Conservation (phyloP, 2,329 filamentous ascomycete species). For the Xenoacremonium recifei region DNA sequence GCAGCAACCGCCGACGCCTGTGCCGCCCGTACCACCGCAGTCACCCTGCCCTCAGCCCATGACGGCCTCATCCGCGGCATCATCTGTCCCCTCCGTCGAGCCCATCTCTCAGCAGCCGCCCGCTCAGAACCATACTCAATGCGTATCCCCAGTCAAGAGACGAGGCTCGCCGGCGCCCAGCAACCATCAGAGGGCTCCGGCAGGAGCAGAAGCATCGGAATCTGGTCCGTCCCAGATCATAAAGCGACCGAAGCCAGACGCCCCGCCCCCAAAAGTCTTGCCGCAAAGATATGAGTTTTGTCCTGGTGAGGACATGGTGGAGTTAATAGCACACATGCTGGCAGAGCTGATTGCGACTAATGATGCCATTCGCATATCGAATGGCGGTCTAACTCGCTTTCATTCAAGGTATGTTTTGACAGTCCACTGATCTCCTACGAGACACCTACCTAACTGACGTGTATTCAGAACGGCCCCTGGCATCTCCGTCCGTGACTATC, state of each 20-base stretch:
- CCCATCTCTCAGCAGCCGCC: conserved; percentile 12
- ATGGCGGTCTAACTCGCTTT: conserved; percentile 87
- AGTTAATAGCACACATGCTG: conserved; percentile 92
- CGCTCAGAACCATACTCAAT: conserved; percentile 12
- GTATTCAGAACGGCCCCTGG: conserved; percentile 65
- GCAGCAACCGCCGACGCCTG: background rate
- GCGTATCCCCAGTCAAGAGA: conserved; percentile 34
- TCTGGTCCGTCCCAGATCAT: conserved; percentile 31
- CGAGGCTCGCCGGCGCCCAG: conserved; percentile 25
- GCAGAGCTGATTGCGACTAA: conserved; percentile 93
- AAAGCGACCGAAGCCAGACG: conserved; percentile 55
- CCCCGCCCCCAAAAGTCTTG: conserved; percentile 55
- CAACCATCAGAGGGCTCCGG: conserved; percentile 24
- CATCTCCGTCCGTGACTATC: conserved; percentile 91
- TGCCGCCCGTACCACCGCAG: conserved; percentile 15
- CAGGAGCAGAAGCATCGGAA: no score
- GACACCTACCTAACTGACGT: conserved; percentile 19
- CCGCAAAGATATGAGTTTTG: conserved; percentile 79
- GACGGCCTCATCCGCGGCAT: conserved; percentile 10
- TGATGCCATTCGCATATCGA: conserved; percentile 72
- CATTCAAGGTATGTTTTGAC: conserved; percentile 71
- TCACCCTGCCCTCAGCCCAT: conserved; percentile 17
- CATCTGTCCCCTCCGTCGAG: conserved; percentile 16
- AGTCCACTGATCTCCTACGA: conserved; percentile 6
- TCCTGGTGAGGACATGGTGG: conserved; percentile 79